A percentile compares a stretch with the other conserved stretches of the same genome.
These are phyloP conservation scores for Salvia sclarea DNA, from an alignment of 305 asterid genomes.

Conservation along the genomic window DNA sequence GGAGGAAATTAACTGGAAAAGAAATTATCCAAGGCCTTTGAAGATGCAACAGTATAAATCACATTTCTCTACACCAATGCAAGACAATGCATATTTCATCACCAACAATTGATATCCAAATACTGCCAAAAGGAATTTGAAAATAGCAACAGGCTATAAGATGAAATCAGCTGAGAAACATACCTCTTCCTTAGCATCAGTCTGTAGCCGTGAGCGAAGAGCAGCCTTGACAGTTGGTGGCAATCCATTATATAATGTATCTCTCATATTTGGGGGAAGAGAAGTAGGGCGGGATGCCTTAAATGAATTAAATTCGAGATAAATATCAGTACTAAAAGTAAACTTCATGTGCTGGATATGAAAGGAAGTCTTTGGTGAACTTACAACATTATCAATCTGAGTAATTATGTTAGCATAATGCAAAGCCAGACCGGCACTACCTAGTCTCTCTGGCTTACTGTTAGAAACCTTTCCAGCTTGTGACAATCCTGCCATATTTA, in stretches of 20 bases:
- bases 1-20: not conserved
- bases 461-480: conserved; percentile 48
- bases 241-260: conserved; percentile 81
- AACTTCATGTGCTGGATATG: not conserved
- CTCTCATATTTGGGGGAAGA: conserved; percentile 96
- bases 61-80: conserved; percentile 20
- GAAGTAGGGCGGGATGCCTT: conserved; percentile 96
- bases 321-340: conserved; percentile 17
- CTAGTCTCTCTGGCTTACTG: conserved; percentile 72
- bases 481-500: conserved; percentile 47
- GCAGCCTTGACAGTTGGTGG: conserved; percentile 71
- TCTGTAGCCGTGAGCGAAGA: conserved; percentile 76
- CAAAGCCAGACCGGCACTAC: conserved; percentile 91
- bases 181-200: conserved; percentile 69
- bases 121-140: not conserved
- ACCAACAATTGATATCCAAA: not conserved
- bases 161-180: conserved; percentile 10
- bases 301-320: conserved; percentile 31
- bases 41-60: not conserved
- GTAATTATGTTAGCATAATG: conserved; percentile 93
- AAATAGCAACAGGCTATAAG: conserved; percentile 3
- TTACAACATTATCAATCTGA: conserved; percentile 89
- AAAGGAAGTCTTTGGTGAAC: conserved; percentile 33
- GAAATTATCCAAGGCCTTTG: not conserved
- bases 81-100: not conserved